Evolutionary conservation across 805 yeast genomes (phyloP).

Genomic region (Starmerella etchellsii): DNA sequence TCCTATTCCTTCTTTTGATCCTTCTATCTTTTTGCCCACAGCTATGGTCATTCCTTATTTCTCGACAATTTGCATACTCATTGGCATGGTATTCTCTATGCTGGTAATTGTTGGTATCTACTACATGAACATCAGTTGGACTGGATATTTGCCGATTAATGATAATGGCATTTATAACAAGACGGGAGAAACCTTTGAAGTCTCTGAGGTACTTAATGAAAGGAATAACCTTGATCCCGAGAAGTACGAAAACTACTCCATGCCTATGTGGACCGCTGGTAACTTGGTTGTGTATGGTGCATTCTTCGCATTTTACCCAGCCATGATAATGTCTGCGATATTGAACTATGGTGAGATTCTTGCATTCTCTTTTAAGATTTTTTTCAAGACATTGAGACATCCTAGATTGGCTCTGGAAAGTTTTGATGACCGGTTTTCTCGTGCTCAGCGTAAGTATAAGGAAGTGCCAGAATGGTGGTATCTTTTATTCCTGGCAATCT

Average conservation of each 20-base stretch:
- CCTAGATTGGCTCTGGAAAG: conserved; percentile 24
- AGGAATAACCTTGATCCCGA: conserved; percentile 35
- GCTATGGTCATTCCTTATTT: conserved; percentile 36
- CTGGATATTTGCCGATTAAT: conserved; percentile 33
- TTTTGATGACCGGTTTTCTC: conserved; percentile 43
- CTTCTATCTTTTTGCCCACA: conserved; percentile 33
- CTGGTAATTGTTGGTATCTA: conserved; percentile 30
- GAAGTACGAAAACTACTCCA: conserved; percentile 47
- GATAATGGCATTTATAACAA: conserved; percentile 40
- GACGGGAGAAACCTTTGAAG: conserved; percentile 31
- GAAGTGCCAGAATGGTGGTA: conserved; percentile 56
- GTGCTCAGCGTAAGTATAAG: conserved; percentile 42
- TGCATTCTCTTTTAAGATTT: conserved; percentile 5
- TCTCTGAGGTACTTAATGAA: conserved; percentile 34
- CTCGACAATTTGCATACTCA: conserved; percentile 25
- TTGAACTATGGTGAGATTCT: conserved; percentile 17
- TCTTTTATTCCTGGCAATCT: conserved; percentile 31
- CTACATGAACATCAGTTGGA: conserved; percentile 33
- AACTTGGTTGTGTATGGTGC: conserved; percentile 47
- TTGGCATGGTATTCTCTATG: conserved; percentile 39
- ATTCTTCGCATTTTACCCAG: conserved; percentile 43
- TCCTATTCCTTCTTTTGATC: conserved; percentile 39
- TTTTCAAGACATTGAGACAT: conserved; percentile 19
- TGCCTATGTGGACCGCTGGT: conserved; percentile 56
- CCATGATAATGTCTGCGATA: conserved; percentile 35